Conservation (phyloP, 345 rosid genomes). For the Rhodomyrtus tomentosa region DNA sequence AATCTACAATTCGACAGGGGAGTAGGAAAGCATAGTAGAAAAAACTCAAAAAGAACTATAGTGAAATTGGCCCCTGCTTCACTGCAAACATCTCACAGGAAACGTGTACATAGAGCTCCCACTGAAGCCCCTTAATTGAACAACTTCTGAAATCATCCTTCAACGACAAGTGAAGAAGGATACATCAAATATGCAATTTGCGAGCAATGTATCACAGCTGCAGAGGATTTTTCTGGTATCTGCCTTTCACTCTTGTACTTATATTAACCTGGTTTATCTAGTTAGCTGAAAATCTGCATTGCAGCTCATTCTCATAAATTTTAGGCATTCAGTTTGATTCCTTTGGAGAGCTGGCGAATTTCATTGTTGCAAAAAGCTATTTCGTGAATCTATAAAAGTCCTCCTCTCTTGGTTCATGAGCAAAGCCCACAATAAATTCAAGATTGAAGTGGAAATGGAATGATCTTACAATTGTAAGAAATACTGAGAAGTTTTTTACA, state of each 20-base stretch:
- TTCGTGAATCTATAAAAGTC: no score
- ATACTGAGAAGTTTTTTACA: not conserved
- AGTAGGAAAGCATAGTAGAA: no score
- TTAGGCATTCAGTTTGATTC: not conserved
- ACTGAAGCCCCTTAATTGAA: not conserved
- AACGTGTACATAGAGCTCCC: not conserved
- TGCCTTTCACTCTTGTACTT: not conserved
- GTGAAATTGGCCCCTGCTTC: not conserved
- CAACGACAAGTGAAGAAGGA: slow-evolving; percentile 4
- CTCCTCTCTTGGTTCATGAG: no score
- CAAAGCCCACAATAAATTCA: no score
- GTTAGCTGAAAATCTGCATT: not conserved
- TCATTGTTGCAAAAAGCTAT: not conserved
- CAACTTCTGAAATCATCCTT: not conserved
- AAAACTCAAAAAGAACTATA: not conserved
- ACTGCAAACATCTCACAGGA: not conserved
- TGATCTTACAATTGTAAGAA: not conserved
- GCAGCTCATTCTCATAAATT: not conserved
- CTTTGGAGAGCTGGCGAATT: not conserved
- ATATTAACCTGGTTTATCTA: not conserved
- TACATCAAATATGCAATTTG: slow-evolving; percentile 37
- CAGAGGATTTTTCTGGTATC: slow-evolving; percentile 77
- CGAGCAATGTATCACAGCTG: slow-evolving; percentile 63
- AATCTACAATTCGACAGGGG: not conserved
- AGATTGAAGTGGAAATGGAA: no score